Evolutionary conservation across 768 basidiomycete species (phyloP).

Genomic region (Leccinum subtestaceum): DNA sequence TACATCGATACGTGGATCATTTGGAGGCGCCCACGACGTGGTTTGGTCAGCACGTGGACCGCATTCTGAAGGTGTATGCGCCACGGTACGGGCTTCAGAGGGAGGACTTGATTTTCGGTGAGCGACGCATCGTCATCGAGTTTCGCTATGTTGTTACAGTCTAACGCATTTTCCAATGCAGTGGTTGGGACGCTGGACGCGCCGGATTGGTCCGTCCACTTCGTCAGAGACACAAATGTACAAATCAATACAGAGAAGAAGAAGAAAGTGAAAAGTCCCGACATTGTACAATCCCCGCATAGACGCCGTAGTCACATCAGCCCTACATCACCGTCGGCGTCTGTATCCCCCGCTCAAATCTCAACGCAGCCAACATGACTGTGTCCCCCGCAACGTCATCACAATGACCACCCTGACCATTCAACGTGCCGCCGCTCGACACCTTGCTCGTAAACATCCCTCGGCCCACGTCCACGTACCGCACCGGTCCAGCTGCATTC

Average conservation of each 20-base stretch:
- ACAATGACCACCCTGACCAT: slow-evolving; percentile 14
- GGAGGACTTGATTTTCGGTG: slow-evolving; percentile 57
- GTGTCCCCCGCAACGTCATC: slow-evolving; percentile 39
- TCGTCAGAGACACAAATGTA: too few species aligned
- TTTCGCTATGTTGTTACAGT: not conserved
- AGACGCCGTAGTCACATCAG: not conserved
- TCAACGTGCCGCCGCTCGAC: slow-evolving; percentile 33
- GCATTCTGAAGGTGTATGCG: slow-evolving; percentile 56
- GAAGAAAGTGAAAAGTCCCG: too few species aligned
- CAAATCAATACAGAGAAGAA: too few species aligned
- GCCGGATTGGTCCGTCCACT: slow-evolving; percentile 40
- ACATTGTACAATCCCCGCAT: too few species aligned
- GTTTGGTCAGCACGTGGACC: slow-evolving; percentile 68
- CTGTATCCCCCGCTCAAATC: slow-evolving; percentile 60
- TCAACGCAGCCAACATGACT: slow-evolving; percentile 59
- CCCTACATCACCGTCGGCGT: slow-evolving; percentile 49
- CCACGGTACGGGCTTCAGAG: slow-evolving; percentile 45
- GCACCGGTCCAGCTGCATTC: slow-evolving; percentile 42
- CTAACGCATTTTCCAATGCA: slow-evolving; percentile 14
- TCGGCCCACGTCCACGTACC: slow-evolving; percentile 40
- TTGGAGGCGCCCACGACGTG: slow-evolving; percentile 65
- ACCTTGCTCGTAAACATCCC: slow-evolving; percentile 51
- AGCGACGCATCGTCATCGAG: not conserved
- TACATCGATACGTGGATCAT: slow-evolving; percentile 64
- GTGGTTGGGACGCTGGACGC: slow-evolving; percentile 72